These are phyloP conservation scores for Omphalea diandra DNA, from an alignment of 441 rosid genomes.

Conservation along the genomic window DNA sequence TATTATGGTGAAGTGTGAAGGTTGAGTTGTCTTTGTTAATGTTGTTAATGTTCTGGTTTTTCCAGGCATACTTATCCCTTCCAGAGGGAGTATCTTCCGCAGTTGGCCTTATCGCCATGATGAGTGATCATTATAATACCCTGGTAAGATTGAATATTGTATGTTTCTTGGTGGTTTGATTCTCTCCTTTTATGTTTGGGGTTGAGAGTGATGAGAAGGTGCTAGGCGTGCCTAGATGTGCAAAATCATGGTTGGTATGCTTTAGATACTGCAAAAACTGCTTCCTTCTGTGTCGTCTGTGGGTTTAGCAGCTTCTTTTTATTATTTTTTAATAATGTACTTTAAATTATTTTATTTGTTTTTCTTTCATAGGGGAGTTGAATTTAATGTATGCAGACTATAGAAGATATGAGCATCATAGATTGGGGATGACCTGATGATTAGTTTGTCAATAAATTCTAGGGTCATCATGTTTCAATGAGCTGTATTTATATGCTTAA, in stretches of 20 bases:
- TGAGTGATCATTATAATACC: conserved; percentile 91
- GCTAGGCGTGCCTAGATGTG: not conserved
- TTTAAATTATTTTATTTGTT: not conserved
- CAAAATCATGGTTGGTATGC: not conserved
- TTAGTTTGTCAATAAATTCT: too few relatives aligned
- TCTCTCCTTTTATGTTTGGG: conserved; percentile 7
- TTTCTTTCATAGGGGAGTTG: not conserved
- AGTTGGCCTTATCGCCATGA: conserved; percentile 95
- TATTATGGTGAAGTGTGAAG: not conserved
- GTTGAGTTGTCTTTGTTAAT: not conserved
- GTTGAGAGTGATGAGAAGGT: too few relatives aligned
- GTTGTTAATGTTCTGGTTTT: conserved; percentile 10
- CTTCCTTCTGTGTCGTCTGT: not conserved
- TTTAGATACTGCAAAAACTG: not conserved
- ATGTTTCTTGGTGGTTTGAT: too few relatives aligned
- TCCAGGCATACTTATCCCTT: conserved; percentile 92
- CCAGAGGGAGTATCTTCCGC: conserved; percentile 96
- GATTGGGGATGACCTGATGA: too few relatives aligned
- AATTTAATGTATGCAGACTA: not conserved
- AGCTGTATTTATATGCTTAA: not conserved
- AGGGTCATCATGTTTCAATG: not conserved
- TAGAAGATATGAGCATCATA: not conserved
- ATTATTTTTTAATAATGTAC: not conserved
- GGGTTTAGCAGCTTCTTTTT: not conserved
- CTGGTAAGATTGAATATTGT: conserved; percentile 58